phyloP scores from a whole-genome alignment of 306 rosid species.

The Acacia acuminata region DNA sequence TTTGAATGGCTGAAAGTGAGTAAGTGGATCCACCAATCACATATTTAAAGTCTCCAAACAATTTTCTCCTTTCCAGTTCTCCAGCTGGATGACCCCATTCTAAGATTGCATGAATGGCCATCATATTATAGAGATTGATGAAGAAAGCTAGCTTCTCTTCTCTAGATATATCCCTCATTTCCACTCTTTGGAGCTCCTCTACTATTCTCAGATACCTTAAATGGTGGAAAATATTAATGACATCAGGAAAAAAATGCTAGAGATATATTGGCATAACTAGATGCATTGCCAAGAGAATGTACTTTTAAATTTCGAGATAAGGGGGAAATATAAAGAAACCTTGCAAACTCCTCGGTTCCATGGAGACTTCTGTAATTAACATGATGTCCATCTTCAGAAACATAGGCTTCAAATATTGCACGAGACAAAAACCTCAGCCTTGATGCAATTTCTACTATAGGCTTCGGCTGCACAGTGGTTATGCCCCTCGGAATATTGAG shows the following conservation, averaged over 20 bases:
- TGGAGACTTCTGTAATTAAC: conserved; percentile 75
- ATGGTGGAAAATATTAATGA: conserved; percentile 12
- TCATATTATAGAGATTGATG: conserved; percentile 83
- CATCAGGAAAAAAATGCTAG: neutral
- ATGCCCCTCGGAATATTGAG: conserved; percentile 74
- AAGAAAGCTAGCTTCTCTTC: conserved; percentile 86
- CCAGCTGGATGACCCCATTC: conserved; percentile 78
- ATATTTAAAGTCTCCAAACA: conserved; percentile 71
- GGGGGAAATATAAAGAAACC: conserved; percentile 41
- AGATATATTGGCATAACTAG: neutral
- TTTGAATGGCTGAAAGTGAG: conserved; percentile 80
- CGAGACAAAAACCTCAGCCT: conserved; percentile 64
- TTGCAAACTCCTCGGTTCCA: conserved; percentile 88
- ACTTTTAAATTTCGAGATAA: conserved; percentile 11
- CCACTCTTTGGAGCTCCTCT: conserved; percentile 87
- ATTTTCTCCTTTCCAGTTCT: conserved; percentile 62
- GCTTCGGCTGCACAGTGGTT: conserved; percentile 67
- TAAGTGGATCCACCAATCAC: conserved; percentile 70
- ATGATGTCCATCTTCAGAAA: conserved; percentile 66
- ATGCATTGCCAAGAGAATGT: conserved; percentile 13
- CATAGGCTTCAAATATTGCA: conserved; percentile 77
- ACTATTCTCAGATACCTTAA: conserved; percentile 77
- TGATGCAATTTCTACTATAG: conserved; percentile 65
- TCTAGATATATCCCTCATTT: conserved; percentile 62
- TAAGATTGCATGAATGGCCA: conserved; percentile 80